These are phyloP conservation scores for Brassica cretica DNA, from an alignment of 345 rosid species.

Conservation along the genomic window DNA sequence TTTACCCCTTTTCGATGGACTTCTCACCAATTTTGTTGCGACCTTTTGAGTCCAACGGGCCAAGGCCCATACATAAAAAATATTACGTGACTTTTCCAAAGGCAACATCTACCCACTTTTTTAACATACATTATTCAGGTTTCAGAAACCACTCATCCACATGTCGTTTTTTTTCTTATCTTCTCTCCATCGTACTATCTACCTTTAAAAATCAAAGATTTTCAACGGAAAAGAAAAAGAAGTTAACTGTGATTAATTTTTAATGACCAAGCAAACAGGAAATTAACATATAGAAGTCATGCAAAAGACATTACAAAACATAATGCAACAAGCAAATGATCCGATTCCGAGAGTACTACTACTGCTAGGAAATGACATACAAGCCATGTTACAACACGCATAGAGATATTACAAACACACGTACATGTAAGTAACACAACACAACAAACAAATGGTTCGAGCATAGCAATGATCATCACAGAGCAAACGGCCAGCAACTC, in stretches of 20 bases:
- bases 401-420: background rate
- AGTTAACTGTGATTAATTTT: too few species aligned
- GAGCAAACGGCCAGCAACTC: constrained; percentile 35
- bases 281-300: background rate
- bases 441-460: background rate
- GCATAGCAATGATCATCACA: constrained; percentile 26
- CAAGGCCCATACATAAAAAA: background rate
- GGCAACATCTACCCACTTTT: too few species aligned
- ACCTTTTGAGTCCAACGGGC: background rate
- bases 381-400: background rate
- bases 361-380: background rate
- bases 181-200: too few species aligned
- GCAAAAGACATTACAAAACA: background rate
- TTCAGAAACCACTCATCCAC: too few species aligned
- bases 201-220: too few species aligned
- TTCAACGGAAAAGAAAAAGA: too few species aligned
- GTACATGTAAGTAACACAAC: background rate
- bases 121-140: too few species aligned
- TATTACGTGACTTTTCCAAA: too few species aligned
- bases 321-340: background rate
- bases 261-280: too few species aligned
- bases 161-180: too few species aligned
- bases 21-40: background rate
- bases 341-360: background rate
- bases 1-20: background rate